Evolutionary conservation across 1,139 yeast genomes (phyloP).

Genomic region (Arxiozyma slooffiae): DNA sequence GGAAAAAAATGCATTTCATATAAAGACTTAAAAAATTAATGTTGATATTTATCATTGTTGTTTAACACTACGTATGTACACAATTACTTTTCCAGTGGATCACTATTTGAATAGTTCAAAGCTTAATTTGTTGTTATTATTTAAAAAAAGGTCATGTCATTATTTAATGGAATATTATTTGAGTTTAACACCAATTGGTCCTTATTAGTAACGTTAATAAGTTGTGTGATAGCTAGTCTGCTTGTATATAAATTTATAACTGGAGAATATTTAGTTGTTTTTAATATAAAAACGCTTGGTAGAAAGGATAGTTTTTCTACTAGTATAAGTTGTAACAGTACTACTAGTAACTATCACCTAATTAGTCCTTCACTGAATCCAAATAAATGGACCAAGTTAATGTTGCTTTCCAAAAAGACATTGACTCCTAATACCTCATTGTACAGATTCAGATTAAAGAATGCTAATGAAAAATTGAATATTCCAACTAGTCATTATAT

Average conservation of each 20-base stretch:
- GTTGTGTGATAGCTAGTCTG: not conserved
- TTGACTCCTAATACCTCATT: conserved; percentile 60
- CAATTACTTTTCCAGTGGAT: too few species aligned
- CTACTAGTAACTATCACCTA: not conserved
- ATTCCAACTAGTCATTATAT: conserved; percentile 68
- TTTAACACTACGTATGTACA: too few species aligned
- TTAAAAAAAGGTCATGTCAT: conserved; percentile 32
- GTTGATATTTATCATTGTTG: too few species aligned
- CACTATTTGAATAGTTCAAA: too few species aligned
- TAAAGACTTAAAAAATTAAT: too few species aligned
- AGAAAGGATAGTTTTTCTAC: not conserved
- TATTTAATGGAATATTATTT: not conserved
- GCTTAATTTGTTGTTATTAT: conserved; percentile 29
- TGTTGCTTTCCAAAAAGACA: conserved; percentile 58
- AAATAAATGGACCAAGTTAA: conserved; percentile 52
- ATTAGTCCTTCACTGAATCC: conserved; percentile 34
- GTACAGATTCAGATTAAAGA: conserved; percentile 54
- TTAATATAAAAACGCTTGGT: too few species aligned
- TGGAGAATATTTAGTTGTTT: not conserved
- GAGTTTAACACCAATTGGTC: not conserved
- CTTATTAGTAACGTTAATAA: not conserved
- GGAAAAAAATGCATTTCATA: too few species aligned
- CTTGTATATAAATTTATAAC: not conserved
- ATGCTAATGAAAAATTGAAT: conserved; percentile 50
- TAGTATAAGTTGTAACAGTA: not conserved